phyloP scores from a whole-genome alignment of 176 grass and related monocot species.

The Ensete glaucum region DNA sequence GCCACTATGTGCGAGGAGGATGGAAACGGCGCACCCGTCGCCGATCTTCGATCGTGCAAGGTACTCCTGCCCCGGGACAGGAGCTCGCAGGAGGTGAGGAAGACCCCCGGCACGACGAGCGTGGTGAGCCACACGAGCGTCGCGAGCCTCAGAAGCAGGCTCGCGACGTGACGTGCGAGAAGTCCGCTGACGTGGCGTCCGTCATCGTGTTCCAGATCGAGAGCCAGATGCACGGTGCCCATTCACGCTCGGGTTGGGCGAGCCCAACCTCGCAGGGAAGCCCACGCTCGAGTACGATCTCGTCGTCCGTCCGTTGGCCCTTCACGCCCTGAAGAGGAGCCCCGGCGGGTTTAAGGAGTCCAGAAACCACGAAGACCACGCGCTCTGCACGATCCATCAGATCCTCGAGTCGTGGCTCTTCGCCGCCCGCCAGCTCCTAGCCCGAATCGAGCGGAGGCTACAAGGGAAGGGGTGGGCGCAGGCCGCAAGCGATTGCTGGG shows the following conservation, averaged over 20 bases:
- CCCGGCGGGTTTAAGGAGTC: conserved; percentile 31
- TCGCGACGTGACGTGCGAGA: conserved; percentile 75
- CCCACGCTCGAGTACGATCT: conserved; percentile 78
- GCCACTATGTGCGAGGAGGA: conserved; percentile 55
- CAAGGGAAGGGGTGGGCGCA: conserved; percentile 49
- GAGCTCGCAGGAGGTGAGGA: conserved; percentile 80
- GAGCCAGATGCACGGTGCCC: conserved; percentile 66
- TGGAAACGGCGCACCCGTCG: conserved; percentile 39
- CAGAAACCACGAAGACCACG: conserved; percentile 53
- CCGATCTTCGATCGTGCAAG: conserved; percentile 42
- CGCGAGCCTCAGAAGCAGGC: conserved; percentile 61
- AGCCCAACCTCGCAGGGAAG: conserved; percentile 90
- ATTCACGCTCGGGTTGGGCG: conserved; percentile 84
- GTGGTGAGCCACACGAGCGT: conserved; percentile 67
- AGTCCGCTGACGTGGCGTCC: conserved; percentile 48
- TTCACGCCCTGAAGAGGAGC: conserved; percentile 54
- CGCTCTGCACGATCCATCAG: conserved; percentile 58
- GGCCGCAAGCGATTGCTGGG: conserved; percentile 78
- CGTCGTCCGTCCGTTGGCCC: conserved; percentile 54
- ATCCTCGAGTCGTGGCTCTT: conserved; percentile 84
- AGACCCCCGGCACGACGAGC: conserved; percentile 43
- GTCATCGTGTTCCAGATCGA: conserved; percentile 63
- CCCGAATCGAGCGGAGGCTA: conserved; percentile 39
- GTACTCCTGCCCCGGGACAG: conserved; percentile 61
- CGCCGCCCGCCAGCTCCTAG: conserved; percentile 40